Percentiles rank a stretch among this genome's conserved stretches.
Conservation (phyloP, 768 basidiomycete genomes). For the Termitomyces sp. region DNA sequence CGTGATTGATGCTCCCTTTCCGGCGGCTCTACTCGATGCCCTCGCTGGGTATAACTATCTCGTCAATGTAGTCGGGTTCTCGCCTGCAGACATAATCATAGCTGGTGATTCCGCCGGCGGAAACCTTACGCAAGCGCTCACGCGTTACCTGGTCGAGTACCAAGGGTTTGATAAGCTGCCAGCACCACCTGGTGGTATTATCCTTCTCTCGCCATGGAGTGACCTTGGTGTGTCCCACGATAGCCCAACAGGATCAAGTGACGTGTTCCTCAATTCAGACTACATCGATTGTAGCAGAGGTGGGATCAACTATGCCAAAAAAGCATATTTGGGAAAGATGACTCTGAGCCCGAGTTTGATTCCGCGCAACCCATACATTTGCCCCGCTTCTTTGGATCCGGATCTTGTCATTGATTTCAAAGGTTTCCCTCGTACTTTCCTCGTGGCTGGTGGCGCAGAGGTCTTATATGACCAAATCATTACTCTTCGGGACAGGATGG, state of each 20-base stretch:
- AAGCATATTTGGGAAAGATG: constrained; percentile 41
- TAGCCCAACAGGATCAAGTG: constrained; percentile 34
- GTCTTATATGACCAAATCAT: constrained; percentile 50
- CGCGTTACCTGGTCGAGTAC: constrained; percentile 49
- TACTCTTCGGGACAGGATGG: constrained; percentile 46
- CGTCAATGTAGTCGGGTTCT: constrained; percentile 51
- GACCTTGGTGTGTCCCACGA: constrained; percentile 45
- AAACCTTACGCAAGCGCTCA: constrained; percentile 64
- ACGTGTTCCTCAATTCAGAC: constrained; percentile 31
- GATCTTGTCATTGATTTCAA: constrained; percentile 39
- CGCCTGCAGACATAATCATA: constrained; percentile 58
- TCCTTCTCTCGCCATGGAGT: constrained; percentile 57
- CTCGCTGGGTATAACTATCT: constrained; percentile 75
- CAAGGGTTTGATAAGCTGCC: constrained; percentile 34
- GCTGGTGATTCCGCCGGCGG: constrained; percentile 79
- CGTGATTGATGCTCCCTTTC: constrained; percentile 56
- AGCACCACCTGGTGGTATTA: constrained; percentile 41
- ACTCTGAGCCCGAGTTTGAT: constrained; percentile 41
- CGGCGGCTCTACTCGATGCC: constrained; percentile 70
- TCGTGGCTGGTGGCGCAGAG: constrained; percentile 57
- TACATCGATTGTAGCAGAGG: constrained; percentile 26
- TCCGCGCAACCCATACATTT: constrained; percentile 51
- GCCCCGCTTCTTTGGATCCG: constrained; percentile 48
- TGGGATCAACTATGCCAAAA: constrained; percentile 28
- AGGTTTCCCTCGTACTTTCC: constrained; percentile 60